Evolutionary conservation across 805 yeast species (phyloP), one percentile per base, ranked within the genome.

Genomic region (Wickerhamiella lipophila): DNA sequence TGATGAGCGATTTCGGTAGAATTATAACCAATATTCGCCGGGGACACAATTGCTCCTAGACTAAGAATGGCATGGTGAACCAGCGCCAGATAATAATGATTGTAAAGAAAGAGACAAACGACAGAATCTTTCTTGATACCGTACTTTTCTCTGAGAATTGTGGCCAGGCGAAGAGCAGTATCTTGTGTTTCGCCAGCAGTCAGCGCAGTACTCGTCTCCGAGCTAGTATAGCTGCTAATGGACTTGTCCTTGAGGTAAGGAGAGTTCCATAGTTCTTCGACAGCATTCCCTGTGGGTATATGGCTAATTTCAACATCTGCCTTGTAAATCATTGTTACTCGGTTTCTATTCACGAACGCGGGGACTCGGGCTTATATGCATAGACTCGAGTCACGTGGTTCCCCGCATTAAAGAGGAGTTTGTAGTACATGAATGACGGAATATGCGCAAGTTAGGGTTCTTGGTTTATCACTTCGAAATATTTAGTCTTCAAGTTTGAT

Each of bases 11-110:
- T 47, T 48, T 62, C 66, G 7, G 51, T 49, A 13, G 56, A 49
- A 18, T 51, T 59, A 53, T 61, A 63, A 16, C 53, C 57, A 6
- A 59, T 53, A 18, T 60, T 61, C 1, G 62, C 62, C 6, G 66
- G 66, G 4, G 59, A 50, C 9, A 62, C 55, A 15, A 59, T 49
- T 2, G 60, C 66, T 1, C 64, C 65, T 11, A 51, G 42, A 3
- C 53, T 29, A 25, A 60, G 50, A 15, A 56, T 45, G 2, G 59
- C 61, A 40, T 55, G 56, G 53, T 62, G 65, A 13, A 60, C 36
- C 2, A 59, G 50, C 12, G 62, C 55, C 6, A 52, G 51, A 42
- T 49, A 53, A 26, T 62, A 49, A 42, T 52, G 40, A 51, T 63
- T 63, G 23, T 54, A 48, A 15, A 58, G 50, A 46, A 56, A 57